Base-by-base conservation (phyloP, 2,329 filamentous ascomycete species). In the Stemphylium vesicarium region DNA sequence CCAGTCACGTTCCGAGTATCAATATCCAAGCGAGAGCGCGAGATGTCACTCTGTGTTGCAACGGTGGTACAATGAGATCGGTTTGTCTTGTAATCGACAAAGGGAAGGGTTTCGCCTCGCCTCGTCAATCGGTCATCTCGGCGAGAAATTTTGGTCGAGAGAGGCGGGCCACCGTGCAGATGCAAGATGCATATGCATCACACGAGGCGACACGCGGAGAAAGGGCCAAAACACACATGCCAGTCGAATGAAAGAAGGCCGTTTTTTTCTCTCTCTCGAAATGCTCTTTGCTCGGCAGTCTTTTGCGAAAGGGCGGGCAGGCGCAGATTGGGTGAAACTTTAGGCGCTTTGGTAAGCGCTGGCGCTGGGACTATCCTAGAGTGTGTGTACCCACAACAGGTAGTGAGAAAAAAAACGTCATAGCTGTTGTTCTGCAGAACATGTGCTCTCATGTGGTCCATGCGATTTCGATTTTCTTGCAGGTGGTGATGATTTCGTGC, bases 341-440 rank as follows among this genome's bases (percentile, higher is more conserved):
- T 42, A 48, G 35, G 43, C 50, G 50, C 50, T 41, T 48, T 36
- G 42, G 13, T 39, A 48, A 41, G 50, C 50, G 50, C 50, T 41
- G 32, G 11, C 46, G 31, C 22, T 22, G 33, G 36, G 8, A 24
- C 20, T 15, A 33, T 40, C 26, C 26, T 29, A 29, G 26, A 24
- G 8, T 29, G 26, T 29, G 26, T 29, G 26, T 29, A 29, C 26
- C 26, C 26, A 29, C 26, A 11, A 4, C 26, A 29, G 8, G 26
- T 4, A 29, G 26, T 11, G 26, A 29, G 26, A 29, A 11, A 29
- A 29, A 29, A 29, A 38, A 38, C 43, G 37, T 48, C 33, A 16
- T 36, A 10, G 33, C n/a, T 16, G 33, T 16, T 3, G n/a, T 36
- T 36, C 20, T 36, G n/a, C n/a, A 16, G 16, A 36, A 36, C 7